Evolutionary conservation across 2,329 filamentous ascomycete genomes (phyloP).

Genomic region (Fusarium floridanum): DNA sequence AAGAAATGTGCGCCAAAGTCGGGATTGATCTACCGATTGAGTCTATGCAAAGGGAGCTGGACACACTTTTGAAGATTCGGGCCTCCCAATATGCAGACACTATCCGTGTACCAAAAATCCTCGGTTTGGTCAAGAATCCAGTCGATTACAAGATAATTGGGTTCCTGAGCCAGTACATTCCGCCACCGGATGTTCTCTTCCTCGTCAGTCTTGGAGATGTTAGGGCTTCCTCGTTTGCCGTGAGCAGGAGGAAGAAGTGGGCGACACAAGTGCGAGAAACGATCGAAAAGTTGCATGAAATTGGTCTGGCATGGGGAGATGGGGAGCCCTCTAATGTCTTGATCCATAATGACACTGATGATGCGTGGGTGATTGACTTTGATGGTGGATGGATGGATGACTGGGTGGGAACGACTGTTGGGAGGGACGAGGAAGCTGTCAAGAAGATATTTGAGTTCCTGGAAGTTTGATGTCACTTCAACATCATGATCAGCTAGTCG

Average conservation of each 20-base stretch:
- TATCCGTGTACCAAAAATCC: background rate
- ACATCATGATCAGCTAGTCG: too few relatives aligned
- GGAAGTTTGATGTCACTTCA: too few relatives aligned
- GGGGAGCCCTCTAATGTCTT: background rate
- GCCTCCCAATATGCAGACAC: background rate
- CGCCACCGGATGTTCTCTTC: background rate
- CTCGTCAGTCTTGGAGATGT: background rate
- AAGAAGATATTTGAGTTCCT: background rate
- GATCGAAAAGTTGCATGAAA: background rate
- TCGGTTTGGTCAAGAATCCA: background rate
- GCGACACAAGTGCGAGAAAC: background rate
- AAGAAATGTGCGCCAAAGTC: background rate
- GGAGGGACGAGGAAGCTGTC: background rate
- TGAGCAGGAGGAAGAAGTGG: background rate
- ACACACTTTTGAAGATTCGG: background rate
- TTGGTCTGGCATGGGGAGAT: background rate
- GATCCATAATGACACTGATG: background rate
- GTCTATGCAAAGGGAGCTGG: background rate
- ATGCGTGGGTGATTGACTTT: slow-evolving; percentile 1
- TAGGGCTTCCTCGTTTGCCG: background rate
- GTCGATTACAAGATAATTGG: background rate
- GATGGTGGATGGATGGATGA: background rate
- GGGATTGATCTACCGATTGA: background rate
- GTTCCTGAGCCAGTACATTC: background rate
- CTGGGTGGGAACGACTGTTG: background rate